phyloP scores from a whole-genome alignment of 192 early-diverging fungal species.

The Entomortierella lignicola region DNA sequence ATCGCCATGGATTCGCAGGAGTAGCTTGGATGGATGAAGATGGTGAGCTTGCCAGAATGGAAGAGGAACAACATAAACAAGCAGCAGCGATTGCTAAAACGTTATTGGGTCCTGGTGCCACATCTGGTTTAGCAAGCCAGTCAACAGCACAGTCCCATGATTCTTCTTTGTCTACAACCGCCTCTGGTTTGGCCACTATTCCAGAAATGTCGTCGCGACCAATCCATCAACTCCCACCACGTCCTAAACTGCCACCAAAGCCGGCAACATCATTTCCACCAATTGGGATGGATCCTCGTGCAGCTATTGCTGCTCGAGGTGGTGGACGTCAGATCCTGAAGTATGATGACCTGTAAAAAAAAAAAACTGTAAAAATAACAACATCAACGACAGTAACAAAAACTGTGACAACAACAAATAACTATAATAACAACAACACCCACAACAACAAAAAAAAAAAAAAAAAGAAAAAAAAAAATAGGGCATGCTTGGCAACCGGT shows the following conservation, averaged over 20 bases:
- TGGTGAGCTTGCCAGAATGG: slow-evolving; percentile 33
- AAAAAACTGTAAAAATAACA: neutral
- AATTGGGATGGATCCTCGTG: slow-evolving; percentile 25
- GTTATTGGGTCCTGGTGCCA: neutral
- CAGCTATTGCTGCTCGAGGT: slow-evolving; percentile 36
- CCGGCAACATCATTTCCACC: slow-evolving; percentile 30
- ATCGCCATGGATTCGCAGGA: slow-evolving; percentile 61
- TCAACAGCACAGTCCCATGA: too few relatives aligned
- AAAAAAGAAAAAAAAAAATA: too few relatives aligned
- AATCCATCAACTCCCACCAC: slow-evolving; percentile 34
- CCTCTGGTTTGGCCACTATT: neutral
- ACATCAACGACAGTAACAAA: too few relatives aligned
- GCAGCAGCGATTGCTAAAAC: slow-evolving; percentile 25
- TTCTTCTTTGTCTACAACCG: neutral
- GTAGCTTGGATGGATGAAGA: slow-evolving; percentile 65
- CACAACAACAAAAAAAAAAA: too few relatives aligned
- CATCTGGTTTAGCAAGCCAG: neutral
- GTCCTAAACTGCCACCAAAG: slow-evolving; percentile 35
- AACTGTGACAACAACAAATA: neutral
- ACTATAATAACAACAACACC: too few relatives aligned
- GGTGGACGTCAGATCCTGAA: slow-evolving; percentile 44
- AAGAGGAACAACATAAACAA: slow-evolving; percentile 43
- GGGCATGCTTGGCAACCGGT: too few relatives aligned
- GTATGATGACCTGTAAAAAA: slow-evolving; percentile 43
- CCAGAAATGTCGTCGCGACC: slow-evolving; percentile 6